Conservation (phyloP, 2,329 filamentous ascomycete genomes). For the Laburnicola sp. region DNA sequence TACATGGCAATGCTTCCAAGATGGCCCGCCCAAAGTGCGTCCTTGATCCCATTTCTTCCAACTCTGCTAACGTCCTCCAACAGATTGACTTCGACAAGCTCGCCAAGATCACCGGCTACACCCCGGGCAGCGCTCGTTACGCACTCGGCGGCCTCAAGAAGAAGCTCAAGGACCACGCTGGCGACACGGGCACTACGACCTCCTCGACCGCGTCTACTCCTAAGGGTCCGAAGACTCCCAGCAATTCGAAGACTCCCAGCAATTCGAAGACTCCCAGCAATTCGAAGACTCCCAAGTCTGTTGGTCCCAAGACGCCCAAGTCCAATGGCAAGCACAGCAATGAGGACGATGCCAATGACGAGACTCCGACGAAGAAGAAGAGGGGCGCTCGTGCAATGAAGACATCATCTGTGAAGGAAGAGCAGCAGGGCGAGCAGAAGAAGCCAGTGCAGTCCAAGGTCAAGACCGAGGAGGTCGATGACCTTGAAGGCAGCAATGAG, state of each 20-base stretch:
- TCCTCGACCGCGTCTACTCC: too few relatives aligned
- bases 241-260: background rate
- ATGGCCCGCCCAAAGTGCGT: background rate
- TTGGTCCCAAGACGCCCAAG: too few relatives aligned
- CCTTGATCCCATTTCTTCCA: too few relatives aligned
- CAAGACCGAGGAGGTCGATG: background rate
- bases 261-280: background rate
- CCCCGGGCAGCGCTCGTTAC: slow-evolving; percentile 11
- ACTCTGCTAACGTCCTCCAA: background rate
- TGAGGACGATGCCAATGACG: background rate
- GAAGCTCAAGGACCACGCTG: slow-evolving; percentile 16
- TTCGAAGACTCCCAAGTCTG: background rate
- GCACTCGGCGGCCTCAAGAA: slow-evolving; percentile 20
- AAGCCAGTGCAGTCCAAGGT: too few relatives aligned
- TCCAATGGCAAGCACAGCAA: background rate
- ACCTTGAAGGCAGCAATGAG: background rate
- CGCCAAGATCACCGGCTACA: slow-evolving; percentile 18
- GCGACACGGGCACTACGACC: background rate
- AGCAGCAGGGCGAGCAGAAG: too few relatives aligned
- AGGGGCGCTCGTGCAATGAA: background rate
- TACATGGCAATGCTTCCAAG: background rate
- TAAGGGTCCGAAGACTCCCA: background rate
- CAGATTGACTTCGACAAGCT: slow-evolving; percentile 9
- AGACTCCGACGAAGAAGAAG: background rate
- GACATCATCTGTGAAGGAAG: too few relatives aligned